Percentiles rank a stretch among this genome's conserved stretches.
Conservation (phyloP, 495 filamentous ascomycete species). For the Aspergillus kassunensis region DNA sequence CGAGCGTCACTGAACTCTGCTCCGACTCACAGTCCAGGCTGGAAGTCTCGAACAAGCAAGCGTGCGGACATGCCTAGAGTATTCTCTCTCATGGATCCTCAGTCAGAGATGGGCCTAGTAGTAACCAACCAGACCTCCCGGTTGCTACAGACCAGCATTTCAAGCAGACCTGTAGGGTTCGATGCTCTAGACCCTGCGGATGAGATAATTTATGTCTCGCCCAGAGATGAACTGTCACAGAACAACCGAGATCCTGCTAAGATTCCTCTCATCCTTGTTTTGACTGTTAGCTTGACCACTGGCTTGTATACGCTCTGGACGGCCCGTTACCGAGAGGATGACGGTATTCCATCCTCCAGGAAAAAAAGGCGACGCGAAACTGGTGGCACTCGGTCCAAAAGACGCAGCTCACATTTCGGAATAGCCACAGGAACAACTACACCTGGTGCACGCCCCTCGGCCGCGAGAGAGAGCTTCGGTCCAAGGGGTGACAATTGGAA, state of each 20-base stretch:
- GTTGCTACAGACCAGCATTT: slow-evolving; percentile 31
- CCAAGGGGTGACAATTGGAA: slow-evolving; percentile 34
- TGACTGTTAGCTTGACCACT: slow-evolving; percentile 73
- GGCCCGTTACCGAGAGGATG: slow-evolving; percentile 60
- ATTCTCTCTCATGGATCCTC: slow-evolving; percentile 81
- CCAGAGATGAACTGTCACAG: slow-evolving; percentile 47
- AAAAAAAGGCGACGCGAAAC: slow-evolving; percentile 43
- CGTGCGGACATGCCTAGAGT: slow-evolving; percentile 68
- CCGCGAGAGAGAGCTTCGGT: slow-evolving; percentile 56
- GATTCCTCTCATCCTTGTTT: slow-evolving; percentile 63
- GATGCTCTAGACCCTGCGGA: slow-evolving; percentile 63
- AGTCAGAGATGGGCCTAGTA: slow-evolving; percentile 81
- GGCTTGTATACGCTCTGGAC: slow-evolving; percentile 77
- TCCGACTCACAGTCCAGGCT: slow-evolving; percentile 21
- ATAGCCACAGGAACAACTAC: slow-evolving; percentile 76
- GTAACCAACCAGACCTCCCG: slow-evolving; percentile 50
- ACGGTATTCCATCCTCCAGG: slow-evolving; percentile 47
- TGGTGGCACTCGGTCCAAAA: slow-evolving; percentile 56
- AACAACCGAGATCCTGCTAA: slow-evolving; percentile 13
- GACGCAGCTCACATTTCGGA: slow-evolving; percentile 85
- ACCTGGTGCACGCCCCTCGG: slow-evolving; percentile 53
- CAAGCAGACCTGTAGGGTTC: slow-evolving; percentile 34
- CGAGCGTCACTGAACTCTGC: slow-evolving; percentile 31
- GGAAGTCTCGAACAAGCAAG: slow-evolving; percentile 25
- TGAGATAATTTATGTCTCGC: slow-evolving; percentile 75